Evolutionary conservation across 495 filamentous ascomycete species (phyloP).

Genomic region (Lichina pygmaea): DNA sequence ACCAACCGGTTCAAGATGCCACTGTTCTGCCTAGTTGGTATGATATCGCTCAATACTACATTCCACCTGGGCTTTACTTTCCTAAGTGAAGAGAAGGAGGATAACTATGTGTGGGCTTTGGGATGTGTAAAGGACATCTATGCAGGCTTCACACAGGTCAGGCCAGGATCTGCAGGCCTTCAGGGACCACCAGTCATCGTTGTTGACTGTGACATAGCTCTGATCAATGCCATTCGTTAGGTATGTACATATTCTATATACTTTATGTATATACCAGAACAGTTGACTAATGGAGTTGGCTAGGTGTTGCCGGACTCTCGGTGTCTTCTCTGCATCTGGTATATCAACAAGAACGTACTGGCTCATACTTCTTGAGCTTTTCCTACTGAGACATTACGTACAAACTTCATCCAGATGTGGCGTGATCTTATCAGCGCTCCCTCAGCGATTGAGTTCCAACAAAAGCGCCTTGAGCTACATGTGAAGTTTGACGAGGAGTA

Average conservation of each 20-base stretch:
- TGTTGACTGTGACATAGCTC: background rate
- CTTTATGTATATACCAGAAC: too few relatives aligned
- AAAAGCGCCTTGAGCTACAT: too few relatives aligned
- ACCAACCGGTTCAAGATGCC: conserved; percentile 6
- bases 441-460: too few relatives aligned
- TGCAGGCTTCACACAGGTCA: background rate
- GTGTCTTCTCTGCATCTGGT: too few relatives aligned
- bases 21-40: conserved; percentile 4
- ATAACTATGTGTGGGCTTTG: background rate
- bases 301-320: too few relatives aligned
- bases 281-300: too few relatives aligned
- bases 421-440: too few relatives aligned
- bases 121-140: background rate
- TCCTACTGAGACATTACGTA: too few relatives aligned
- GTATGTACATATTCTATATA: background rate
- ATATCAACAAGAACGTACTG: too few relatives aligned
- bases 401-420: too few relatives aligned
- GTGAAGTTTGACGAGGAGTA: too few relatives aligned
- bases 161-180: background rate
- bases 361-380: too few relatives aligned
- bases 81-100: conserved; percentile 1
- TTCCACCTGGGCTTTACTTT: conserved; percentile 4
- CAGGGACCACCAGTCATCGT: background rate
- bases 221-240: background rate
- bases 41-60: conserved; percentile 3